A percentile compares a stretch with the other conserved stretches of the same genome.
phyloP scores from a whole-genome alignment of 345 rosid species.

The Noccaea bulbosa region DNA sequence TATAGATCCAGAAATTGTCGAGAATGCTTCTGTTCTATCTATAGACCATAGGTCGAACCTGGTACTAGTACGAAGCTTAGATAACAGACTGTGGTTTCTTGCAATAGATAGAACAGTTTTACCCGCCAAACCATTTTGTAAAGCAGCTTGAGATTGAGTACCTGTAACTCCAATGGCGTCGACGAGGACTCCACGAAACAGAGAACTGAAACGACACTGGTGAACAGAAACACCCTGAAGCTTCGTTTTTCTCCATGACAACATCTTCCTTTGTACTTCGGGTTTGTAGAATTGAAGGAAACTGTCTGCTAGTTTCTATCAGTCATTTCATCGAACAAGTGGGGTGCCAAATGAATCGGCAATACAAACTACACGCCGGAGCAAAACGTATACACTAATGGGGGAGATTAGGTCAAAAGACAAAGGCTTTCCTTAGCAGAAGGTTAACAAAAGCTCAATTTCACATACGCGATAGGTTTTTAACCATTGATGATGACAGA shows the following conservation, averaged over 20 bases:
- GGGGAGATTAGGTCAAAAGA: background rate
- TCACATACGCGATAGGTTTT: background rate
- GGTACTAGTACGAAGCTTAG: constrained; percentile 5
- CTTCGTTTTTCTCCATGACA: constrained; percentile 27
- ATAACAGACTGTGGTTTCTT: constrained; percentile 22
- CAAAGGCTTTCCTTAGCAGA: background rate
- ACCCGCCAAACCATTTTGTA: constrained; percentile 12
- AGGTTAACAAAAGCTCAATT: background rate
- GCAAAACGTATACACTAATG: background rate
- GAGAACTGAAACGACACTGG: constrained; percentile 26
- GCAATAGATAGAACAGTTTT: background rate
- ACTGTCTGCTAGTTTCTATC: constrained; percentile 11
- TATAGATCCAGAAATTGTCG: constrained; percentile 57
- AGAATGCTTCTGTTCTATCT: constrained; percentile 43
- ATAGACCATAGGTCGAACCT: constrained; percentile 24
- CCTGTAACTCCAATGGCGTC: constrained; percentile 30
- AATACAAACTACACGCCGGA: background rate
- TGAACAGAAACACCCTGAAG: constrained; percentile 26
- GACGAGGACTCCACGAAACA: constrained; percentile 33
- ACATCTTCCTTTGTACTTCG: constrained; percentile 19
- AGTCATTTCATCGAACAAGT: constrained; percentile 40
- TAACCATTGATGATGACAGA: constrained; percentile 2
- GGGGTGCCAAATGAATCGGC: background rate
- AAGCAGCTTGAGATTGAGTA: constrained; percentile 37
- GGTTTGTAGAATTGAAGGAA: background rate